phyloP scores from a whole-genome alignment of 202 grass and related monocot species.

The Bolboschoenoplectus hybrid region DNA sequence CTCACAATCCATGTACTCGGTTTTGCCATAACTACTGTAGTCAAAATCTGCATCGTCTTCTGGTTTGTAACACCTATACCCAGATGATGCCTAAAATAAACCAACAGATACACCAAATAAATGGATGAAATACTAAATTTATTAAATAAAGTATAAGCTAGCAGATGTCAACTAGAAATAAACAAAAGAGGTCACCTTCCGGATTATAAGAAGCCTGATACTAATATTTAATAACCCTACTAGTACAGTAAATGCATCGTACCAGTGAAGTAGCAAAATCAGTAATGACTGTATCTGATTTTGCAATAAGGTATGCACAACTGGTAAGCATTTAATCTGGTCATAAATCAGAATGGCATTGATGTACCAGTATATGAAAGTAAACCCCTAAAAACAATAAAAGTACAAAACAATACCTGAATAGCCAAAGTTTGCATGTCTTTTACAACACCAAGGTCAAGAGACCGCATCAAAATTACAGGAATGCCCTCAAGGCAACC shows the following conservation, averaged over 20 bases:
- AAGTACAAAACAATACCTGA: conserved; percentile 31
- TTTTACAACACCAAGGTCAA: conserved; percentile 40
- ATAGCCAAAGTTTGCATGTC: background rate
- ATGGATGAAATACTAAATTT: background rate
- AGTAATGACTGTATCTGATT: background rate
- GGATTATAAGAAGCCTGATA: background rate
- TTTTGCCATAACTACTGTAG: conserved; percentile 30
- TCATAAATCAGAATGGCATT: background rate
- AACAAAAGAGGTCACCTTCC: background rate
- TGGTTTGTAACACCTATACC: conserved; percentile 65
- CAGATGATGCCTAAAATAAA: conserved; percentile 34
- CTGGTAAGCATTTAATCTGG: background rate
- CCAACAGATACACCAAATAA: conserved; percentile 1
- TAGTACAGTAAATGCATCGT: background rate
- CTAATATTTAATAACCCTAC: background rate
- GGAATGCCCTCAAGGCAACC: conserved; percentile 49
- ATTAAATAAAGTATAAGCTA: background rate
- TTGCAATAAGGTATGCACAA: background rate
- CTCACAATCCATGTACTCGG: conserved; percentile 27
- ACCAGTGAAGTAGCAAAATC: background rate
- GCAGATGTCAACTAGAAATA: background rate
- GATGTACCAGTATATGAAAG: background rate
- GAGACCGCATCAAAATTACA: conserved; percentile 57
- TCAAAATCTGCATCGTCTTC: conserved; percentile 24
- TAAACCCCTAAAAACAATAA: conserved; percentile 1